phyloP scores from a whole-genome alignment of 805 yeast genomes.

The Komagataella pastoris region DNA sequence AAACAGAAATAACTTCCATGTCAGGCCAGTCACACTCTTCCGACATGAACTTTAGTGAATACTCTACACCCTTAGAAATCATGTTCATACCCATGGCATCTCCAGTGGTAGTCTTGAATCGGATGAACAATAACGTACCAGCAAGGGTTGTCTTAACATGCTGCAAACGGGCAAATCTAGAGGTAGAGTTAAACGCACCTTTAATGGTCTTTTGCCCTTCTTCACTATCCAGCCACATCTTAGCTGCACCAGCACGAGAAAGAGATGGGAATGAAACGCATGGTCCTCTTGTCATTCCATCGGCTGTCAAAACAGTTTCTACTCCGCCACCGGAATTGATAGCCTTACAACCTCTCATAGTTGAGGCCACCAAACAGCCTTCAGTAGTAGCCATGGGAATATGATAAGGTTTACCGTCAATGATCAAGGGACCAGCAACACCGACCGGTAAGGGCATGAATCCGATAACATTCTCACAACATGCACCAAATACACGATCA shows the following conservation, averaged over 20 bases:
- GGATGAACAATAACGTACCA: slow-evolving; percentile 74
- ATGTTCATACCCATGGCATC: slow-evolving; percentile 99
- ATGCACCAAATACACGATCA: slow-evolving; percentile 94
- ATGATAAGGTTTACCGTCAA: slow-evolving; percentile 80
- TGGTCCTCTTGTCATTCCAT: slow-evolving; percentile 99
- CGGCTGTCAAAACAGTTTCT: slow-evolving; percentile 78
- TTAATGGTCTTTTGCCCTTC: slow-evolving; percentile 79
- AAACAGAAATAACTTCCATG: slow-evolving; percentile 84
- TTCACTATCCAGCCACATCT: slow-evolving; percentile 89
- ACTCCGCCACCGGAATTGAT: slow-evolving; percentile 97
- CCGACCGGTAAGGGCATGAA: slow-evolving; percentile 95
- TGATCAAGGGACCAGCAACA: slow-evolving; percentile 90
- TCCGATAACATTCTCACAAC: slow-evolving; percentile 98
- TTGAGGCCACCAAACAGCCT: slow-evolving; percentile 95
- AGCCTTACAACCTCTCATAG: slow-evolving; percentile 99
- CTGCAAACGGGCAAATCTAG: slow-evolving; percentile 92
- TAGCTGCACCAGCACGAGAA: slow-evolving; percentile 85
- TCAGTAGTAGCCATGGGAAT: slow-evolving; percentile 99
- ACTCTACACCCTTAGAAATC: slow-evolving; percentile 97
- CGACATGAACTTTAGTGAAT: slow-evolving; percentile 69
- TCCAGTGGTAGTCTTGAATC: slow-evolving; percentile 98
- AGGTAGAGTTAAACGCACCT: slow-evolving; percentile 89
- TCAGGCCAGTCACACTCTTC: slow-evolving; percentile 87
- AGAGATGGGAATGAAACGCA: slow-evolving; percentile 83
- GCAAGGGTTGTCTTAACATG: slow-evolving; percentile 89